Conservation (phyloP, 2,329 filamentous ascomycete species). For the Colletotrichum magnum region DNA sequence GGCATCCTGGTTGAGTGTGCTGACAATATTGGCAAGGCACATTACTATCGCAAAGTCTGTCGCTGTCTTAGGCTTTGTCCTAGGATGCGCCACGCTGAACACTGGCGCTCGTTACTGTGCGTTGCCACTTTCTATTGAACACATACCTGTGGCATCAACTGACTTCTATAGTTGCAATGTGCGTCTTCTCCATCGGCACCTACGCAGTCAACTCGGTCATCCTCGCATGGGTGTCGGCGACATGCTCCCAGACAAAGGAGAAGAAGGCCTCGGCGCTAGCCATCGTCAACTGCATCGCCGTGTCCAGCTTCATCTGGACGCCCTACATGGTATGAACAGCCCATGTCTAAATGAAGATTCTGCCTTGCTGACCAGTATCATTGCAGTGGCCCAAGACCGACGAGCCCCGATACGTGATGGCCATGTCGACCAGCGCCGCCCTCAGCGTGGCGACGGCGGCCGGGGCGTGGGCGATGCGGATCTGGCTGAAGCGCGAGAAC, state of each 20-base stretch:
- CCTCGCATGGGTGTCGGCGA: conserved; percentile 53
- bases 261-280: conserved; percentile 55
- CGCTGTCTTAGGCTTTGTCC: conserved; percentile 36
- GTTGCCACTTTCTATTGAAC: background rate
- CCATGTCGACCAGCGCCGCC: conserved; percentile 45
- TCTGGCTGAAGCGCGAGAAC: conserved; percentile 43
- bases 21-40: conserved; percentile 2
- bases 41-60: conserved; percentile 35
- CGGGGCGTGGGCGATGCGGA: conserved; percentile 41
- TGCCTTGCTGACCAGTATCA: background rate
- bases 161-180: conserved; percentile 43
- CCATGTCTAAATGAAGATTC: background rate
- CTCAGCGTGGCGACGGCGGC: conserved; percentile 40
- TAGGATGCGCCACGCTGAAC: conserved; percentile 49
- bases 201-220: conserved; percentile 53
- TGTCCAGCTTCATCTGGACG: conserved; percentile 42
- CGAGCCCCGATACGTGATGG: conserved; percentile 46
- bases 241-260: conserved; percentile 56
- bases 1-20: too few species aligned
- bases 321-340: conserved; percentile 25
- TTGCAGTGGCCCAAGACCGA: conserved; percentile 51
- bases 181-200: conserved; percentile 47
- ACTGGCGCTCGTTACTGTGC: conserved; percentile 45
- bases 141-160: background rate
- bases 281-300: conserved; percentile 46